These are phyloP conservation scores for Viola pubescens DNA, from an alignment of 441 rosid species.

Conservation along the genomic window DNA sequence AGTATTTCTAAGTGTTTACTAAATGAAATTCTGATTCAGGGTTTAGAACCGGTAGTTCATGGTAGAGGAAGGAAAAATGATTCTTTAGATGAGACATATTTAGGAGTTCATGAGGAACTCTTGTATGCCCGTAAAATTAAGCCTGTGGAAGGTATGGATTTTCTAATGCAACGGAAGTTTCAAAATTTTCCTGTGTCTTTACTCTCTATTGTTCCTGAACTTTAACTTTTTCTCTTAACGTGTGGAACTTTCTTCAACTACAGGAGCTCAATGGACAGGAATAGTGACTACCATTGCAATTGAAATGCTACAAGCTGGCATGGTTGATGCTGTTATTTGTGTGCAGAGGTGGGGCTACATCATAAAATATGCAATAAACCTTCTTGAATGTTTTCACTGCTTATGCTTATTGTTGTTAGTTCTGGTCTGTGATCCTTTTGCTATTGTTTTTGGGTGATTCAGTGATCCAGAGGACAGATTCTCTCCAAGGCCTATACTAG, in stretches of 20 bases:
- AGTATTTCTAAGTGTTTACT: not conserved
- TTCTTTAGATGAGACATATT: conserved; percentile 68
- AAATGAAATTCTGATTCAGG: conserved; percentile 29
- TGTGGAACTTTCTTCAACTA: conserved; percentile 11
- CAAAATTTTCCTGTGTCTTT: not conserved
- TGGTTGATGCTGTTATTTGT: conserved; percentile 93
- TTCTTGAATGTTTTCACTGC: not conserved
- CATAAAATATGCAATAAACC: not conserved
- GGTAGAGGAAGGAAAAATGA: conserved; percentile 73
- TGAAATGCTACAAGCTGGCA: conserved; percentile 78
- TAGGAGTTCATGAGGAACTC: conserved; percentile 70
- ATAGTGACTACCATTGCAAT: conserved; percentile 86
- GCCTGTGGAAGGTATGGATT: conserved; percentile 64
- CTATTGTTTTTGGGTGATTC: conserved; percentile 10
- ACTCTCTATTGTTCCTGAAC: conserved; percentile 4
- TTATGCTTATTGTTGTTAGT: conserved; percentile 1
- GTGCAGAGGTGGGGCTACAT: conserved; percentile 64
- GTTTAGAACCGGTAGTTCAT: conserved; percentile 73
- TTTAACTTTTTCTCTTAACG: conserved; percentile 15
- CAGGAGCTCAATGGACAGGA: conserved; percentile 99
- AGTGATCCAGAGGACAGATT: conserved; percentile 92
- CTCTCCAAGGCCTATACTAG: conserved; percentile 82
- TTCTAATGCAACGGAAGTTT: not conserved
- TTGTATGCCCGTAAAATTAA: conserved; percentile 80
- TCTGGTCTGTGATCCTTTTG: not conserved